phyloP scores from a whole-genome alignment of 148 eudicot species.

The Diospyros kaki region DNA sequence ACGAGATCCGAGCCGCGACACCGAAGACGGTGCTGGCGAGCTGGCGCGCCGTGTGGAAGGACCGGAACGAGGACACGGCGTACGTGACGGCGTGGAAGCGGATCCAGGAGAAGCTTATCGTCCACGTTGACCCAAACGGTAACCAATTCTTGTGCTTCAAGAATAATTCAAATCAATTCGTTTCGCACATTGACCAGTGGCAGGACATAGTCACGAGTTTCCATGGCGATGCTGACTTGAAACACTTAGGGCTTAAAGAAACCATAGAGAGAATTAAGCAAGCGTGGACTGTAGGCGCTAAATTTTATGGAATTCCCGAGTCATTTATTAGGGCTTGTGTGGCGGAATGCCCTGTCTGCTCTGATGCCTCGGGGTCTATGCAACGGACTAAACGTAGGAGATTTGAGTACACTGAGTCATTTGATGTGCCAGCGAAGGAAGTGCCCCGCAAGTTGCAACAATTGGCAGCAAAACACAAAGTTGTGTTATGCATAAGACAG shows the following conservation, averaged over 20 bases:
- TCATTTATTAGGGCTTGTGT: constrained; percentile 81
- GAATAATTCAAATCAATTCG: constrained; percentile 66
- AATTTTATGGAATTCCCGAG: constrained; percentile 94
- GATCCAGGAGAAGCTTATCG: constrained; percentile 78
- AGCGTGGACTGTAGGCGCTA: constrained; percentile 92
- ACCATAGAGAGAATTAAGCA: constrained; percentile 86
- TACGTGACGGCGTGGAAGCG: constrained; percentile 91
- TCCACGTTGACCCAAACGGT: constrained; percentile 37
- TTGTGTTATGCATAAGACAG: constrained; percentile 88
- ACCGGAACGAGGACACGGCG: constrained; percentile 91
- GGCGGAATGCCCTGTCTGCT: constrained; percentile 56
- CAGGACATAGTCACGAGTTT: constrained; percentile 74
- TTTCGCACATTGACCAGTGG: constrained; percentile 81
- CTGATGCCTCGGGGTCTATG: constrained; percentile 34
- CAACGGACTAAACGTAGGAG: constrained; percentile 56
- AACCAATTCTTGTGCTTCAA: constrained; percentile 66
- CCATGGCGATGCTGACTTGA: constrained; percentile 58
- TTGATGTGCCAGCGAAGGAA: constrained; percentile 85
- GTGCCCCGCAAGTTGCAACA: constrained; percentile 60
- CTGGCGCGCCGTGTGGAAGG: constrained; percentile 95
- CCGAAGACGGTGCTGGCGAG: constrained; percentile 54
- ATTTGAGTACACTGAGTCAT: constrained; percentile 85
- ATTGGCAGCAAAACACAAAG: constrained; percentile 82
- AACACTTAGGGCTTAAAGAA: constrained; percentile 73
- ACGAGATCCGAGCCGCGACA: constrained; percentile 64